Evolutionary conservation across 495 filamentous ascomycete genomes (phyloP), one percentile per base, ranked within the genome.

Genomic region (Talaromyces thailandensis): DNA sequence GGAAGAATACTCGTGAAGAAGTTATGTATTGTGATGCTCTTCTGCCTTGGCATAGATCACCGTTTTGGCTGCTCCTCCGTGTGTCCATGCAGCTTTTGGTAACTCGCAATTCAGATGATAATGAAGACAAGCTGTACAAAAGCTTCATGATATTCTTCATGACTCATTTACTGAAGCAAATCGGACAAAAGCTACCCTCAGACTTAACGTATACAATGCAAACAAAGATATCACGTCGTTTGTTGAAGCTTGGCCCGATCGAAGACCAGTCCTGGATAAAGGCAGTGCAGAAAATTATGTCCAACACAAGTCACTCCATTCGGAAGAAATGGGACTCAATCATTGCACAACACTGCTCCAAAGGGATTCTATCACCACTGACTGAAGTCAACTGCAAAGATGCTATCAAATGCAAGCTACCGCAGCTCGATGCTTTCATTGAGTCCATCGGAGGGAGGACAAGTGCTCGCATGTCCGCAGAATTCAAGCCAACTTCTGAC

Each of bases 1-100:
- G 61, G 21, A 90, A 89, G 66, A 75, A 79, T 55, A 87, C 82
- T 16, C 77, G 84, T 9, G 85, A 90, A 56, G 83, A 88, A 28
- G 81, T 87, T 0, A 56, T 81, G 31, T 88, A 79, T 79, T 1
- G 68, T 2, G 48, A 79, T 24, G 64, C 67, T 14, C 18, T 26
- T 0, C 51, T 65, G 0, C 84, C 84, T 0, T 89, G 85, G 80
- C 76, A 77, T 8, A 61, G 87, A 32, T 87, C 84, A 21, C 66
- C 84, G 0, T 58, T 82, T 0, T 89, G 86, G 86, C 69, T 88
- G 2, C 70, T 89, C 0, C 53, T 87, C 11, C 82, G 86, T 0
- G 84, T 86, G 2, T 64, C 73, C 0, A 58, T 88, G 32, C 84
- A 87, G 53, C 52, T 70, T 4, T 14, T 50, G 1, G 35, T 68